A percentile compares a stretch with the other conserved stretches of the same genome.
Conservation (phyloP, 2,329 filamentous ascomycete genomes). For the Xylaria digitata region DNA sequence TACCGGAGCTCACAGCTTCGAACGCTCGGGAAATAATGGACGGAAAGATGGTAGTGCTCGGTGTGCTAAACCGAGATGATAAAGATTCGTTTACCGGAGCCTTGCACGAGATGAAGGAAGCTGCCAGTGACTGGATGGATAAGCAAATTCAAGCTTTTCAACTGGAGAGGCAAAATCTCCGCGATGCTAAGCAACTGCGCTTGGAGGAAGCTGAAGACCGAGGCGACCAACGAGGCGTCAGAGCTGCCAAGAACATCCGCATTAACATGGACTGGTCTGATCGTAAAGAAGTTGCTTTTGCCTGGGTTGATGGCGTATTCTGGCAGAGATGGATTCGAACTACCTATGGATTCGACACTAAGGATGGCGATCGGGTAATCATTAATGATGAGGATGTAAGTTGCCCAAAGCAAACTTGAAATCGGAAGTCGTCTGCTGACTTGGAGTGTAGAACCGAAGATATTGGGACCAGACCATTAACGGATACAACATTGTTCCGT, state of each 20-base stretch:
- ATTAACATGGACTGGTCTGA: slow-evolving; percentile 91
- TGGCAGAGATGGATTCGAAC: slow-evolving; percentile 97
- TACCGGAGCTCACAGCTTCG: slow-evolving; percentile 89
- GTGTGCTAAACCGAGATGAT: slow-evolving; percentile 83
- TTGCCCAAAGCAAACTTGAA: slow-evolving; percentile 39
- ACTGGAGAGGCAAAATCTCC: slow-evolving; percentile 89
- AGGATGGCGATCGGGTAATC: slow-evolving; percentile 88
- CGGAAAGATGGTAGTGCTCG: slow-evolving; percentile 92
- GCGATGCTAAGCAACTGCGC: slow-evolving; percentile 92
- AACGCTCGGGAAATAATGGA: slow-evolving; percentile 97
- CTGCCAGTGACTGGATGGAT: slow-evolving; percentile 97
- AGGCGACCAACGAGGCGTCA: slow-evolving; percentile 85
- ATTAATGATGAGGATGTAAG: slow-evolving; percentile 98
- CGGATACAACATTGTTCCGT: slow-evolving; percentile 89
- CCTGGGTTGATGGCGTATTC: slow-evolving; percentile 96
- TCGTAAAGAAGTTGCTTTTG: slow-evolving; percentile 90
- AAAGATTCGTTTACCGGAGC: slow-evolving; percentile 81
- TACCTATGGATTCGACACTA: slow-evolving; percentile 93
- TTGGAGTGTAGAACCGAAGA: slow-evolving; percentile 74
- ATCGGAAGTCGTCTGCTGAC: slow-evolving; percentile 51
- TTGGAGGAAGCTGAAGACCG: slow-evolving; percentile 97
- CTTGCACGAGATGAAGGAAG: slow-evolving; percentile 92
- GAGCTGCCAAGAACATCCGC: slow-evolving; percentile 87
- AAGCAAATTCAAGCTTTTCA: slow-evolving; percentile 93
- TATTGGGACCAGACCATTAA: slow-evolving; percentile 96